Evolutionary conservation across 2,329 filamentous ascomycete species (phyloP), one percentile per base, ranked within the genome.

Genomic region (Fusarium mexicanum): DNA sequence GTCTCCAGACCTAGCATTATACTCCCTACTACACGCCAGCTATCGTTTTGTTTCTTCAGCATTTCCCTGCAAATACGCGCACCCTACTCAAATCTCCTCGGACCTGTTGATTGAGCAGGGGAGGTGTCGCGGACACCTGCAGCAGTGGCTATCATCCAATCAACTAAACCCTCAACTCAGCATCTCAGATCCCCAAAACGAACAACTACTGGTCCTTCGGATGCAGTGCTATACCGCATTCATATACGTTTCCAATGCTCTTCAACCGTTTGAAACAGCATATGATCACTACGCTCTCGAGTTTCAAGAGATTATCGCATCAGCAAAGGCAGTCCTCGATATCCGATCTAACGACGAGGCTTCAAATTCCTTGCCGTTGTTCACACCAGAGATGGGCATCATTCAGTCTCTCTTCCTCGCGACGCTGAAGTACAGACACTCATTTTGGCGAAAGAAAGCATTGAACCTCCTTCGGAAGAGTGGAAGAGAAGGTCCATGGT

Each of bases 401-500:
- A 74, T 75, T 1, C 68, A 75, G 3, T 68, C 72, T 6, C 24
- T 75, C 5, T 69, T 69, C 6, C 50, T 72, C 4, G 44, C 68
- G 2, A 62, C 62, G 2, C 5, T 66, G 0, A 73, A 65, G 48
- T 75, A 69, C 35, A 67, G 72, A 16, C 18, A 74, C 26, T 16
- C 59, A 1, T 24, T 35, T 12, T 72, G 71, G 71, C 68, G 72
- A 3, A 57, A 44, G 5, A 47, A 37, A 50, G 64, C 55, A 17
- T 37, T 75, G 2, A 5, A 22, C 7, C 31, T 74, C 3, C 40
- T 75, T 3, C 33, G 29, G 7, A 61, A 48, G 8, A 72, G 64
- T 6, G 72, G 72, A 4, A 63, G 48, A 38, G 71, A 75, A 12
- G 72, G 72, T 1, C 72, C 72, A 5, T 75, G 71, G 71, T 67